phyloP scores from a whole-genome alignment of 1,284 basidiomycete genomes.

The Cryptococcus deneoformans region DNA sequence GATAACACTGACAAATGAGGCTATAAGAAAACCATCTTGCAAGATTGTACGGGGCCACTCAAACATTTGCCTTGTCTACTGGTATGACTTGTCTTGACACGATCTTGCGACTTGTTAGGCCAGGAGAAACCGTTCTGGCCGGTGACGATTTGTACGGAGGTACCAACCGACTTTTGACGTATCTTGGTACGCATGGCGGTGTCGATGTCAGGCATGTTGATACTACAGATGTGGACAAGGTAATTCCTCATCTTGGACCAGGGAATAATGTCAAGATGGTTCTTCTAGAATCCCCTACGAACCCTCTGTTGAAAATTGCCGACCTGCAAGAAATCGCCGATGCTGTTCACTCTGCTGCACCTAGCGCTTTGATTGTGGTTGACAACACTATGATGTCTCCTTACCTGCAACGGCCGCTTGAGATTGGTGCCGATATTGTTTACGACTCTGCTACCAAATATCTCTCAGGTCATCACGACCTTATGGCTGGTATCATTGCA shows the following conservation, averaged over 20 bases:
- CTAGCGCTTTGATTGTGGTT: constrained; percentile 81
- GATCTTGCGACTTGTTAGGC: constrained; percentile 89
- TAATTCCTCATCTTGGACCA: constrained; percentile 64
- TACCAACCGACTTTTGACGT: constrained; percentile 92
- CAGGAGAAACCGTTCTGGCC: constrained; percentile 91
- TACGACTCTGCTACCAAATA: constrained; percentile 99
- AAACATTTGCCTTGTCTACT: constrained; percentile 88
- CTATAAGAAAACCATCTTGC: constrained; percentile 80
- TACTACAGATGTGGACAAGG: constrained; percentile 62
- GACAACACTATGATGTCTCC: constrained; percentile 99
- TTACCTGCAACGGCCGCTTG: constrained; percentile 91
- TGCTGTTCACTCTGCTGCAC: constrained; percentile 75
- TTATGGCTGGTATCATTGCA: constrained; percentile 95
- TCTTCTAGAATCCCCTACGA: constrained; percentile 94
- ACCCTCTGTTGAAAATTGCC: constrained; percentile 93
- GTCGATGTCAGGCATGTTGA: constrained; percentile 93
- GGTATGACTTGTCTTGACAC: constrained; percentile 99
- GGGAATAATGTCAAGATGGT: constrained; percentile 75
- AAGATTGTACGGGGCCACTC: constrained; percentile 83
- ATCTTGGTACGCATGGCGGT: constrained; percentile 81
- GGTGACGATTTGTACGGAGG: constrained; percentile 98
- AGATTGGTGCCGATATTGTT: constrained; percentile 94
- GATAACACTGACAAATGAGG: constrained; percentile 1
- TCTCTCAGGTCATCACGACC: constrained; percentile 95
- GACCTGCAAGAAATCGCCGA: constrained; percentile 80